Base-by-base conservation (phyloP, 2,329 filamentous ascomycete genomes). In the Monosporascus cannonballus region DNA sequence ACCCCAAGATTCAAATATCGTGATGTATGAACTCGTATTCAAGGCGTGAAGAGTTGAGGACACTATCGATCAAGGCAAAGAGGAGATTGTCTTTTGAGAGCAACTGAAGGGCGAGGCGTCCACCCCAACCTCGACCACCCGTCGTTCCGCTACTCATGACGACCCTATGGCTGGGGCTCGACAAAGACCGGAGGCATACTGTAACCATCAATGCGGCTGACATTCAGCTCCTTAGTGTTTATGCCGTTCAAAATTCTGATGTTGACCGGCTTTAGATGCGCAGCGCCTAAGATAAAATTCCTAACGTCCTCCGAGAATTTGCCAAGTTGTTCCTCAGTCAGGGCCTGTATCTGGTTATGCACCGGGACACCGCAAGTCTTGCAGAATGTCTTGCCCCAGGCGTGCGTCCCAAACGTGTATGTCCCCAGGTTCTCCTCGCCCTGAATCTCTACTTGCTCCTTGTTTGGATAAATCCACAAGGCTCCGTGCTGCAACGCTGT, bases 341-440 rank as follows among this genome's bases (percentile, higher is more conserved):
- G 22, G 2, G 63, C 42, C 9, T 55, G 59, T 3, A 50, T 25
- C 9, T 63, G 52, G 54, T 73, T 74, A 45, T 63, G 66, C 41
- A 80, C 22, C n/a, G 64, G 59, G 20, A 78, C 69, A 52, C 76
- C 76, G 57, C 78, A 81, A 11, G 51, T 69, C 58, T 70, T 71
- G 68, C 78, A 81, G 55, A 80, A 80, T 1, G 61, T 61, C 68
- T 78, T 79, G 54, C 52, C 55, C 42, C 67, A 58, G 3, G 70
- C 18, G 2, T 56, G 55, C 24, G 51, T 50, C 22, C 54, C 62
- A 56, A 76, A 76, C 7, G 49, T 9, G 62, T 78, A 78, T 3
- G 55, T 56, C 3, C 57, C 59, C 5, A 77, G 64, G 54, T 75
- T 70, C 25, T 73, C 71, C 53, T 59, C 52, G 61, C 75, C 64